Base-by-base conservation (phyloP, 2,329 filamentous ascomycete species). In the Diatrype stigma region DNA sequence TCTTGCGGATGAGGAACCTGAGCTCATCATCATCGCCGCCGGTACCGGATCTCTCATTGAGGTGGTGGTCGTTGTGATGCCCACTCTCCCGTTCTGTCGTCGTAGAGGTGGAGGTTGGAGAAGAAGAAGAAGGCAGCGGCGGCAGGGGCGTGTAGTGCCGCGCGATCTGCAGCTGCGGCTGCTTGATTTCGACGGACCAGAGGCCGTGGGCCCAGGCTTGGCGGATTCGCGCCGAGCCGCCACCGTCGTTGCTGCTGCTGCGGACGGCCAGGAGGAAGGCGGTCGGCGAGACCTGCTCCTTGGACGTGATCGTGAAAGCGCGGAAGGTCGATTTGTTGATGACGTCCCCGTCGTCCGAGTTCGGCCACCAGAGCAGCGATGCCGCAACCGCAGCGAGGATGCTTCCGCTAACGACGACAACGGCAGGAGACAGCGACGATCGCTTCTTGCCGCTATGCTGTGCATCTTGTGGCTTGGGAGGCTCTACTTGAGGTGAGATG, bases 161-260 rank as follows among this genome's bases (percentile, higher is more conserved):
- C 42, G 90, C 89, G 60, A 99, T 96, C 70, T 96, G 92, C 51
- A 97, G 73, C 67, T 96, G 86, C 2, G 94, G 94, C 72, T 97
- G 94, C 72, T 96, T 96, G 64, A 96, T 84, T 73, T 96, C 88
- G 32, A 97, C 86, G 56, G 87, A 91, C 87, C 90, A 96, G 40
- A 95, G 78, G 4, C 88, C 87, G 50, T 81, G 76, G 42, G 70
- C 69, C 81, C 83, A 86, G 22, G 75, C 76, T 11, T 70, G 59
- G 4, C 67, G 61, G 51, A 70, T 49, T 30, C 53, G 48, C 34
- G 44, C 28, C 32, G 37, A 48, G 47, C 56, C 19, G 17, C 37
- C 6, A 16, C 4, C 17, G 40, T 19, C 23, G 22, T 21, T 26
- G 40, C 12, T 22, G 21, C 22, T 44, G 12, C 40, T 17, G 23